Conservation (phyloP, 352 stramenopile genomes). For the Globisporangium spinosum region DNA sequence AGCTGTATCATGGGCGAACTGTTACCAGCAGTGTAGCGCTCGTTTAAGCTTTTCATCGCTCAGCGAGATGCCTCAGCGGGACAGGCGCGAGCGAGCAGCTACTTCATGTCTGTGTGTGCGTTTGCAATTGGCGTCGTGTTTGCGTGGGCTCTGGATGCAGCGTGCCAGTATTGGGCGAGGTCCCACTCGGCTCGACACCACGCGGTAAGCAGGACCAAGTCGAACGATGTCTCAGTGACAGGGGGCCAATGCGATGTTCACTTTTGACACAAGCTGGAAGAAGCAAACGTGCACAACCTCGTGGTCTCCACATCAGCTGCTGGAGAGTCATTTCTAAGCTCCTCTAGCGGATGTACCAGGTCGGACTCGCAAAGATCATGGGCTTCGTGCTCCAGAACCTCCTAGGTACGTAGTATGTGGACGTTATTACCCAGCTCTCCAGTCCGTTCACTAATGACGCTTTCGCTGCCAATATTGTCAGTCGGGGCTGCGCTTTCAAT, state of each 20-base stretch:
- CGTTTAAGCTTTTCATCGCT: not conserved
- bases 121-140: not conserved
- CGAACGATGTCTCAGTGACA: not conserved
- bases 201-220: not conserved
- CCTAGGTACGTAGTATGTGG: not conserved
- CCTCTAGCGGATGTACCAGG: not conserved
- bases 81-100: not conserved
- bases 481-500: not conserved
- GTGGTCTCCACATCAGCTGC: not conserved
- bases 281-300: not conserved
- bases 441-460: not conserved
- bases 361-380: conserved; percentile 2
- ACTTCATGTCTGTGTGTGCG: not conserved
- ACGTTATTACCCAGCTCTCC: too few species aligned
- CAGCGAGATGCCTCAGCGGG: not conserved
- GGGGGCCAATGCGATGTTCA: not conserved
- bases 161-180: not conserved
- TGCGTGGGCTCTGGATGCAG: not conserved
- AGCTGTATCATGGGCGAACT: not conserved
- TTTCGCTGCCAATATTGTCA: not conserved
- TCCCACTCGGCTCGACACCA: not conserved
- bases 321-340: not conserved
- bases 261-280: conserved; percentile 1
- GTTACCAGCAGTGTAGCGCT: not conserved
- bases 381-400: conserved; percentile 1